A percentile compares a stretch with the other conserved stretches of the same genome.
phyloP scores from a whole-genome alignment of 352 stramenopile genomes.

The Phytophthora hibernalis region DNA sequence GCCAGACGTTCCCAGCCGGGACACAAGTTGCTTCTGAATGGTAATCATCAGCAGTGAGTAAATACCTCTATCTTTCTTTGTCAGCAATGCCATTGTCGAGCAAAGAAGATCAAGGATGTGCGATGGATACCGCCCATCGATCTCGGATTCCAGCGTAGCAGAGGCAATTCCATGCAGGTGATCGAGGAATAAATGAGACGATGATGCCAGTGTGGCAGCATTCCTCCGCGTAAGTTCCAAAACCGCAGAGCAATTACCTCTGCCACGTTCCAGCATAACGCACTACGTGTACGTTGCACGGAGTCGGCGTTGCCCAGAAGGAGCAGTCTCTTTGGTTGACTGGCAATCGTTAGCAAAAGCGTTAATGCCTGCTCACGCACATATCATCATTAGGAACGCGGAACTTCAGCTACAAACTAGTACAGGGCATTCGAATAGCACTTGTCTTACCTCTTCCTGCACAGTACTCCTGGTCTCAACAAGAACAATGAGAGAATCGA shows the following conservation, averaged over 20 bases:
- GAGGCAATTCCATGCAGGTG: conserved; percentile 77
- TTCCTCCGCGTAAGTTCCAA: conserved; percentile 51
- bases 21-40: conserved; percentile 85
- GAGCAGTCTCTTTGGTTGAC: conserved; percentile 69
- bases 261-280: conserved; percentile 72
- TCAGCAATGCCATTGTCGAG: conserved; percentile 71
- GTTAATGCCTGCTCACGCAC: conserved; percentile 56
- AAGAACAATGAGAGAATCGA: conserved; percentile 47
- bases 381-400: neutral
- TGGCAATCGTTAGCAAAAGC: conserved; percentile 71
- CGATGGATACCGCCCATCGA: conserved; percentile 54
- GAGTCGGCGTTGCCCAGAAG: conserved; percentile 46
- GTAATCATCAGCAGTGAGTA: conserved; percentile 86
- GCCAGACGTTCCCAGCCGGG: conserved; percentile 31
- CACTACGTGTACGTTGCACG: conserved; percentile 41
- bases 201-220: conserved; percentile 52
- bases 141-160: conserved; percentile 32
- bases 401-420: neutral
- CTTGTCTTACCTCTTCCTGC: conserved; percentile 63
- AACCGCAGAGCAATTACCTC: conserved; percentile 59
- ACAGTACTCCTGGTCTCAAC: conserved; percentile 48
- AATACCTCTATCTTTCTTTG: conserved; percentile 69
- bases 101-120: conserved; percentile 74
- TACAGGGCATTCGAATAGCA: neutral
- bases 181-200: conserved; percentile 79